Base-by-base conservation (phyloP, 75 land plant genomes). In the Sequoiadendron giganteum region DNA sequence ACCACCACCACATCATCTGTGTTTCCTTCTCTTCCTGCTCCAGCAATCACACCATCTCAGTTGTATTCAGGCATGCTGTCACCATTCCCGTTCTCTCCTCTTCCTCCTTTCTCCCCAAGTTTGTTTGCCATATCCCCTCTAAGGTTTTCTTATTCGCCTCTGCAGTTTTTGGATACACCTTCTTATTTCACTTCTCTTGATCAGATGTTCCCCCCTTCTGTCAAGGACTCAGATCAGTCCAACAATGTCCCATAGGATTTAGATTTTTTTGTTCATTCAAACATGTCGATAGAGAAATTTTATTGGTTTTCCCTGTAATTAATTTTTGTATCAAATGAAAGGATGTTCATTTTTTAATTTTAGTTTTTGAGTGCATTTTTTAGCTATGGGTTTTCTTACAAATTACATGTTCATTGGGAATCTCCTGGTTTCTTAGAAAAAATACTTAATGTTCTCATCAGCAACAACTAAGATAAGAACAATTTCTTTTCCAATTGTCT, bases 41-140 rank as follows among this genome's bases (percentile, higher is more conserved):
- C 28, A 49, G 15, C 38, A 36, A 10, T 49, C 34, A 87, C 52
- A 79, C 9, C 45, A 10, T 45, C 80, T 43, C 54, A 82, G 36
- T 77, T 52, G 3, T 47, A n/a, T 30, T 42, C 88, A 32, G 48
- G 49, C 32, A 4, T 42, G 25, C 38, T 81, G 0, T 42, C 88
- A 15, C 47, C 88, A 0, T 73, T 81, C 47, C 80, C 85, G 16
- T 9, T 43, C n/a, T 81, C 88, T 43, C 84, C 32, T 11, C 84
- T 48, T 55, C 55, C 88, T 39, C 84, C 80, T 4, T 28, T 79
- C 48, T 76, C 85, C 21, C 88, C 85, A 75, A 40, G 19, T 19
- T 25, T 87, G 0, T 39, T 73, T 5, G 38, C n/a, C 81, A 55
- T 87, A 10, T 79, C 88, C 7, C 88, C 77, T 75, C 3, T 34